phyloP scores from a whole-genome alignment of 768 basidiomycete genomes.

The Coprinopsis cinerea region DNA sequence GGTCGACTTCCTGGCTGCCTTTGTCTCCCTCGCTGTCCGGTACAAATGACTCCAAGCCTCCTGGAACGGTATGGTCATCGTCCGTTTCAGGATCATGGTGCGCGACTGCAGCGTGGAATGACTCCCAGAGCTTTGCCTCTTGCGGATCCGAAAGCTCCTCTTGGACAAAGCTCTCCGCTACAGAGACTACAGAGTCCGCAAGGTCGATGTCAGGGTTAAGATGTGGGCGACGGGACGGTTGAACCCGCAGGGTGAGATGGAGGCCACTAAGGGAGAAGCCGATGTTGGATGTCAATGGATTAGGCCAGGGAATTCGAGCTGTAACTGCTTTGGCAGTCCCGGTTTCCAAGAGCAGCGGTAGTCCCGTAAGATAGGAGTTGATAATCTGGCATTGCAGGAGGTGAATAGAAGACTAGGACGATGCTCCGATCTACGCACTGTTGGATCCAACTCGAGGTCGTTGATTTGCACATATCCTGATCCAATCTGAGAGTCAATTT shows the following conservation, averaged over 20 bases:
- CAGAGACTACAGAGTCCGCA: constrained; percentile 74
- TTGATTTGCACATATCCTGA: constrained; percentile 84
- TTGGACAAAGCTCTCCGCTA: constrained; percentile 83
- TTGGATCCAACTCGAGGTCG: constrained; percentile 71
- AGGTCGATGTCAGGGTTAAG: constrained; percentile 36
- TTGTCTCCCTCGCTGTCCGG: constrained; percentile 30
- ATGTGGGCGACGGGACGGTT: constrained; percentile 25
- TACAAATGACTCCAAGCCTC: constrained; percentile 57
- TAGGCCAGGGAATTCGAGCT: constrained; percentile 80
- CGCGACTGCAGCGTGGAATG: constrained; percentile 45
- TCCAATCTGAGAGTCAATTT: constrained; percentile 91
- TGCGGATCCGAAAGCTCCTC: constrained; percentile 72
- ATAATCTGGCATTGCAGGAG: constrained; percentile 52
- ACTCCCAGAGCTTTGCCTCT: constrained; percentile 63
- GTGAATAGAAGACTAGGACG: constrained; percentile 1
- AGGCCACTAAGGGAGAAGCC: constrained; percentile 65
- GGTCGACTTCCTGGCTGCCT: constrained; percentile 39
- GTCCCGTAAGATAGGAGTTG: constrained; percentile 55
- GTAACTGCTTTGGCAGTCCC: constrained; percentile 73
- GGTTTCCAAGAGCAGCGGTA: constrained; percentile 63
- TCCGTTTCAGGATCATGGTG: constrained; percentile 20
- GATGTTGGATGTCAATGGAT: constrained; percentile 69
- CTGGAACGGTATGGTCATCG: constrained; percentile 57
- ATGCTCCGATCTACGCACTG: constrained; percentile 46
- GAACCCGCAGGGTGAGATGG: constrained; percentile 52